Evolutionary conservation across 2,329 filamentous ascomycete species (phyloP).

Genomic region (Zasmidium angulare): DNA sequence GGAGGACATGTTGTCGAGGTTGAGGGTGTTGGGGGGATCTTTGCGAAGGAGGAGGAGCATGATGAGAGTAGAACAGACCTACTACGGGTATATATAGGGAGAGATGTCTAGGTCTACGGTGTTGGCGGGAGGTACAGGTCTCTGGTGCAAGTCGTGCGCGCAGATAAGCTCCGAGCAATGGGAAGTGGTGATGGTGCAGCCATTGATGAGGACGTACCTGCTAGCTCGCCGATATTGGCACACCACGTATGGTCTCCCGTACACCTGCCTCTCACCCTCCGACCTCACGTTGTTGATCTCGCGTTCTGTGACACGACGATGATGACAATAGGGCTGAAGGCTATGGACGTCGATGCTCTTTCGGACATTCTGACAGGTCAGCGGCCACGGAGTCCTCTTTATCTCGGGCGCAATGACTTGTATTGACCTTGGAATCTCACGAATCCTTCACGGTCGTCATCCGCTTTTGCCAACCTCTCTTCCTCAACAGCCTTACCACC

Average conservation of each 20-base stretch:
- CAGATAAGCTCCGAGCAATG: conserved; percentile 7
- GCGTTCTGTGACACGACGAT: neutral
- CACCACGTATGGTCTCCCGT: neutral
- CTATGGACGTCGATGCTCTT: neutral
- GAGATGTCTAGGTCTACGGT: neutral
- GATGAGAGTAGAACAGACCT: neutral
- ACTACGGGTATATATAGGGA: neutral
- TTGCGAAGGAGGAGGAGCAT: conserved; percentile 22
- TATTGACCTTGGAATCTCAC: too few species aligned
- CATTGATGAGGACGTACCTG: neutral
- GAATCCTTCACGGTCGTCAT: too few species aligned
- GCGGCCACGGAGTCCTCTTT: too few species aligned
- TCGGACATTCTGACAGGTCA: too few species aligned
- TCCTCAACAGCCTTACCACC: too few species aligned
- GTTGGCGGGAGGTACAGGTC: neutral
- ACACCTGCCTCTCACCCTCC: neutral
- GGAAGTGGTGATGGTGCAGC: neutral
- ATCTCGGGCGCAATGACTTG: too few species aligned
- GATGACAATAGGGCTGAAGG: neutral
- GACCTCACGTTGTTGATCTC: neutral
- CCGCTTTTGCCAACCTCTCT: too few species aligned
- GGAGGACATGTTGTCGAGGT: conserved; percentile 9
- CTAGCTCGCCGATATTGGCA: neutral
- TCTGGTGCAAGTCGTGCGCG: neutral
- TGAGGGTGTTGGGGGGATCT: conserved; percentile 3